Evolutionary conservation across 805 yeast species (phyloP), one percentile per base, ranked within the genome.

Genomic region (Candida incommunis): DNA sequence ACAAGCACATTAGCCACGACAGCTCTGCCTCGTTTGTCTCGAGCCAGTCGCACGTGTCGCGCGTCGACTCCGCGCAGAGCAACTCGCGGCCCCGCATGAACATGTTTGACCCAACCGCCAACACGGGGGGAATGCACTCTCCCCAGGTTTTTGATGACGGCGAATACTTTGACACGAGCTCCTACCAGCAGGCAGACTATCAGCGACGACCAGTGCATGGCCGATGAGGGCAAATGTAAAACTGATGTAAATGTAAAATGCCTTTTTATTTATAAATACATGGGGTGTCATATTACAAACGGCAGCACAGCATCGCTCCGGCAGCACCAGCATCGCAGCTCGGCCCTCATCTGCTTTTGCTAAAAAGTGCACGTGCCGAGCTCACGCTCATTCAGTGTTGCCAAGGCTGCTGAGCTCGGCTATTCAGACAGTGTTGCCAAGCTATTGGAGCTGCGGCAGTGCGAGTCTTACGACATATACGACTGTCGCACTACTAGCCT

Each of bases 101-200:
- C 37, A 31, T 31, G 37, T 31, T 31, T 31, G 37, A 31, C n/a
- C 37, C 37, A 18, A 31, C 37, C n/a, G 37, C 37, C 13, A 31
- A 31, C 37, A 31, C 37, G 20, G 37, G 37, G 7, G 37, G 37
- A 5, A 31, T 31, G 37, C 37, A 31, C n/a, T 31, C 37, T 5
- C 37, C 37, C 7, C 37, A 31, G 18, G n/a, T 31, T 7, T 31
- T 13, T 31, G 37, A 31, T n/a, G 37, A 31, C 18, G 37, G 20
- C 37, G 37, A 31, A n/a, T 31, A 31, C 18, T 31, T 31, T 31
- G 37, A 31, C n/a, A 13, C 37, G 7, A 31, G 20, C 37, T 5
- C 7, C 7, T 31, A 31, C 37, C 37, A 31, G 37, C 37, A 31
- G 37, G 18, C 37, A 11, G 37, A 31, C 18, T 31, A 31, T 16